Evolutionary conservation across 2,329 filamentous ascomycete species (phyloP), one percentile per base, ranked within the genome.

Genomic region (Daldinia eschscholtzii): DNA sequence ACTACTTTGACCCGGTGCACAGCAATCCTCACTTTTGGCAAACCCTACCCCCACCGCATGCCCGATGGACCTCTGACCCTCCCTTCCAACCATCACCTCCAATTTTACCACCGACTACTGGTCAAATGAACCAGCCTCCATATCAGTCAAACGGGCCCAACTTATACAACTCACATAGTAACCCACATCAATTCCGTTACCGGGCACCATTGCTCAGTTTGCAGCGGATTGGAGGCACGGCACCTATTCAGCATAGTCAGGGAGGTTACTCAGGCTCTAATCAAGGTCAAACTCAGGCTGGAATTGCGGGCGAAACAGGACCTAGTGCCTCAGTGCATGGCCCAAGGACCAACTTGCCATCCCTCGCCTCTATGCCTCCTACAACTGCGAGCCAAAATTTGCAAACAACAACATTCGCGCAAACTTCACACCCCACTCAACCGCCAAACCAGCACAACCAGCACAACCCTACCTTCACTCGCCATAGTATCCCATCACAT

Each of bases 1-100:
- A 62, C 20, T 72, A 74, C 33, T 75, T 75, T 42, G 76, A 78
- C 10, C 73, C 76, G 18, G 66, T 74, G 6, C 71, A 76, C 48
- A 61, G 44, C 44, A 64, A 60, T 44, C 30, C 65, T 26, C 23
- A 57, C 5, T 59, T 64, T 48, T 69, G 69, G 68, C 62, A 57
- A 37, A 33, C 18, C 2, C n/a, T 66, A 2, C 58, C 68, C 41
- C 41, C 48, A 10, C 64, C 61, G 44, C 67, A 66, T 48, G 7
- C n/a, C 30, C 67, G 64, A 41, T 72, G 64, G 67, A 20, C 48
- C 10, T 9, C 56, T 13, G 62, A 67, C n/a, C 37, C 44, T 13
- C 9, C 53, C 20, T 67, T 37, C 39, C 70, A 68, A n/a, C 20
- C 62, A 13, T 44, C 58, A n/a, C 59, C 70, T 3, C 44, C 56